phyloP scores from a whole-genome alignment of 78 protist genomes.

The slime mould (Dictyostelium discoideum) region dicty_2.7 NC_007088.5:535001-535500 shows the following conservation, averaged over 20 bases:
- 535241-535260: not conserved
- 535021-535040: not conserved
- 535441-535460: not conserved
- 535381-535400: not conserved
- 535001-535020: not conserved
- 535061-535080: not conserved
- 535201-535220: not conserved
- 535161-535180: not conserved
- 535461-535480: not conserved
- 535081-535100: not conserved
- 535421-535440: not conserved
- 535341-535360: not conserved
- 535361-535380: conserved; percentile 32
- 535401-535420: not conserved
- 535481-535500: not conserved
- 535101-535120: not conserved
- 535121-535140: not conserved
- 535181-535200: not conserved
- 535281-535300: not conserved
- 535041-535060: not conserved
- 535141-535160: not conserved
- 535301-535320: not conserved
- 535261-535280: conserved; percentile 12
- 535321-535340: not conserved
- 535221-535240: not conserved